Evolutionary conservation across 2,329 filamentous ascomycete species (phyloP).

Genomic region (Emericellopsis cladophorae): DNA sequence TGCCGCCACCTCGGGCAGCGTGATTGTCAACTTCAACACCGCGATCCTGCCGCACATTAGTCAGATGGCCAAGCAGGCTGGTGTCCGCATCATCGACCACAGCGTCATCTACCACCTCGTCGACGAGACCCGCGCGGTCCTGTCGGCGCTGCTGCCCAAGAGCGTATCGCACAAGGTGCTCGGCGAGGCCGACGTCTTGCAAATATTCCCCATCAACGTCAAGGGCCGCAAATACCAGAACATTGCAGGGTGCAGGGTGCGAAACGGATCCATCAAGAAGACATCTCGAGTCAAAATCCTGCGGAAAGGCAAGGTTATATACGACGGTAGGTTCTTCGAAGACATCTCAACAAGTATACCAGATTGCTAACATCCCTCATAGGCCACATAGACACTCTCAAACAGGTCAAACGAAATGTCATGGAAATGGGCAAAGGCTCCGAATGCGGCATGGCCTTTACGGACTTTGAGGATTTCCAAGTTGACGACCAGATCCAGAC

Average conservation of each 20-base stretch:
- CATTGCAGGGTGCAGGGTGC: slow-evolving; percentile 78
- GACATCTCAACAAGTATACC: background rate
- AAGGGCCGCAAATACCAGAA: slow-evolving; percentile 57
- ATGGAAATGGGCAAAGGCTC: slow-evolving; percentile 78
- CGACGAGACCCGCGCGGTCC: slow-evolving; percentile 55
- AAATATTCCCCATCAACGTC: slow-evolving; percentile 74
- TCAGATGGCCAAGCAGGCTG: slow-evolving; percentile 54
- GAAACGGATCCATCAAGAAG: slow-evolving; percentile 62
- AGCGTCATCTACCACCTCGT: slow-evolving; percentile 75
- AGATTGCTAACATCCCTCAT: background rate
- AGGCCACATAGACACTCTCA: slow-evolving; percentile 74
- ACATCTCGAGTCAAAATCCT: slow-evolving; percentile 58
- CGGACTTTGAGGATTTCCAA: slow-evolving; percentile 64
- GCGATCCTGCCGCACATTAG: slow-evolving; percentile 53
- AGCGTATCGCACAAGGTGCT: slow-evolving; percentile 56
- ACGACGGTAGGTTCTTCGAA: slow-evolving; percentile 57
- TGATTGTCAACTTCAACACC: slow-evolving; percentile 81
- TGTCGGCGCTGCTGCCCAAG: slow-evolving; percentile 60
- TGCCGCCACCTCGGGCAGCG: slow-evolving; percentile 61
- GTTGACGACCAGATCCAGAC: slow-evolving; percentile 79
- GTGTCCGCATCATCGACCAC: slow-evolving; percentile 71
- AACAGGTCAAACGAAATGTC: slow-evolving; percentile 87
- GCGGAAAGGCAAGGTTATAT: slow-evolving; percentile 57
- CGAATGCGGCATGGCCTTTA: slow-evolving; percentile 88
- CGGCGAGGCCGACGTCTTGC: slow-evolving; percentile 77